phyloP scores from a whole-genome alignment of 2,329 filamentous ascomycete genomes.

The Colletotrichum salicis region DNA sequence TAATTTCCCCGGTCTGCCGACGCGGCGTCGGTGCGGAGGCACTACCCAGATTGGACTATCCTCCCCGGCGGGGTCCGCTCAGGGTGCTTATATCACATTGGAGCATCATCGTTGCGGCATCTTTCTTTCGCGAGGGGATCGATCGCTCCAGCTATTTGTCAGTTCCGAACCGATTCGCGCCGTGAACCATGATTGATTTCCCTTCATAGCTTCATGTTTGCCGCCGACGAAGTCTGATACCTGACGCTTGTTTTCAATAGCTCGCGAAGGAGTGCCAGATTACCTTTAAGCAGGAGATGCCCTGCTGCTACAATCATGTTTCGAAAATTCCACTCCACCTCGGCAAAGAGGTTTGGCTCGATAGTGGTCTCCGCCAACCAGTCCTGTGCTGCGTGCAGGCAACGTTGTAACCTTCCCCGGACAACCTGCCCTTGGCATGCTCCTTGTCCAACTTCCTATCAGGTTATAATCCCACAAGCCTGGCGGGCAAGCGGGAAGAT shows the following conservation, averaged over 20 bases:
- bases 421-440: not conserved
- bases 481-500: not conserved
- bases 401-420: not conserved
- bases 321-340: not conserved
- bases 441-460: not conserved
- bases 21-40: conserved; percentile 5
- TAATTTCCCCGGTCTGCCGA: conserved; percentile 26
- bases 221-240: too few relatives aligned
- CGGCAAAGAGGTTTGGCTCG: not conserved
- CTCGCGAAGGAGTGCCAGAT: not conserved
- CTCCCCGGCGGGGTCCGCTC: conserved; percentile 20
- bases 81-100: not conserved
- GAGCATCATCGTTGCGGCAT: conserved; percentile 18
- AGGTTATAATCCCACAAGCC: not conserved
- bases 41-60: conserved; percentile 10
- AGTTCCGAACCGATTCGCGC: not conserved
- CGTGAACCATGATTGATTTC: not conserved
- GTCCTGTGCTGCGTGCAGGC: too few relatives aligned
- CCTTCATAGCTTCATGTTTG: not conserved
- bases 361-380: not conserved
- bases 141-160: not conserved
- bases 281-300: not conserved
- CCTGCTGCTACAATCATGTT: not conserved
- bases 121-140: not conserved
- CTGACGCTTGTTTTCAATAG: too few relatives aligned